Base-by-base conservation (phyloP, 305 asterid species). In the Lippia alba region DNA sequence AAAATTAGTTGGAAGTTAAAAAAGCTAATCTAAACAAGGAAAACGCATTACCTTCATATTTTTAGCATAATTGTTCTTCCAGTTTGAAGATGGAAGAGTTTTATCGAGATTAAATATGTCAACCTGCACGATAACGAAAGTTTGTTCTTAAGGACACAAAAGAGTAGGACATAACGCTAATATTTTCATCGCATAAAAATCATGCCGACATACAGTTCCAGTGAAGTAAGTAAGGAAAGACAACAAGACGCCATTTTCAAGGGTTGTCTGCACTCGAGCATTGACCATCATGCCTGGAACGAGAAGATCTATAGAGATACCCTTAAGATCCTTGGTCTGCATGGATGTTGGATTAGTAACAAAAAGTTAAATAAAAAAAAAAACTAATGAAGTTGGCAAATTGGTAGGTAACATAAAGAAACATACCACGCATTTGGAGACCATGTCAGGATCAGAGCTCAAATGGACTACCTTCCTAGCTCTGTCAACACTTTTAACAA, bases 271-370 rank as follows among this genome's bases (percentile, higher is more conserved):
- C 68, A 94, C 99, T 73, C 86, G 86, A 65, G 98, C 94, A 79
- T 88, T 91, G 81, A 94, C 96, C 97, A 94, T 79, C 99, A 94
- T 94, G 78, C 99, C 99, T 44, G 99, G 99, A 82, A 83, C 83
- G 57, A 94, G 97, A 82, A 89, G 93, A 84, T 94, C 99, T 70
- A 94, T 86, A 66, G 99, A 94, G 53, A 94, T 82, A 59, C 97
- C 96, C 83, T 88, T 91, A 64, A 87, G 94, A 74, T 91, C 99
- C 85, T 85, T 90, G 80, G 95, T 90, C 98, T 94, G 94, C 79
- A 78, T 6, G 51, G 59, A 69, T 60, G 62, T 66, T 61, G 57
- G 72, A 71, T 75, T 78, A 71, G 74, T 33, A 70, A 58, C 54
- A 79, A 41, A 65, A 78, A 24, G 61, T 56, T 24, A 64, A 45